Base-by-base conservation (phyloP, 805 yeast genomes). In the Candida chilensis region DNA sequence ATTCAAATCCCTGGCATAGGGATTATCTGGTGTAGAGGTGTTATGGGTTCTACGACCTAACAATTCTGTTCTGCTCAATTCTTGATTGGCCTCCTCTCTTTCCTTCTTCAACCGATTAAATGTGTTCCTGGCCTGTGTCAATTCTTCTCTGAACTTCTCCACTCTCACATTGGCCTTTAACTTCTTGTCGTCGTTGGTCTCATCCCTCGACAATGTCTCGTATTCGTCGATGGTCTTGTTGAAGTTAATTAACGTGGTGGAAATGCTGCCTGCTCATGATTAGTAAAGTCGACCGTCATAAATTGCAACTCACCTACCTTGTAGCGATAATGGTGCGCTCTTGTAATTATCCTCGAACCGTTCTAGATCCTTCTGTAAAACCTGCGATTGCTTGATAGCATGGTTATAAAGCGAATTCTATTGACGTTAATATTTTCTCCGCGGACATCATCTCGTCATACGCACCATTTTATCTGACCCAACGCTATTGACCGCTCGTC, bases 381-480 rank as follows among this genome's bases (percentile, higher is more conserved):
- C 65, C 43, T 74, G 84, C 18, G 86, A 74, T 54, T 88, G 96
- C 52, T 85, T 86, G 32, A 82, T 66, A 6, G 95, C 96, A 52
- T 85, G 94, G 57, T 85, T 90, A 58, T 80, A 86, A 31, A 88
- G 64, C 17, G 95, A 78, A 57, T 87, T 88, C 97, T 68, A 30
- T n/a, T n/a, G n/a, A n/a, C n/a, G n/a, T n/a, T n/a, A n/a, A n/a
- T n/a, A n/a, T n/a, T n/a, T n/a, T n/a, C n/a, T n/a, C n/a, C n/a
- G n/a, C n/a, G n/a, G n/a, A n/a, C n/a, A n/a, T n/a, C n/a, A n/a
- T n/a, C n/a, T n/a, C n/a, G n/a, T n/a, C n/a, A n/a, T n/a, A n/a
- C n/a, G n/a, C n/a, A n/a, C n/a, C n/a, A n/a, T n/a, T n/a, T n/a
- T n/a, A n/a, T n/a, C n/a, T n/a, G n/a, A n/a, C n/a, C n/a, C n/a